Evolutionary conservation across 257 asterid species (phyloP), one percentile per base, ranked within the genome.

Genomic region (Linderniella brevidens): DNA sequence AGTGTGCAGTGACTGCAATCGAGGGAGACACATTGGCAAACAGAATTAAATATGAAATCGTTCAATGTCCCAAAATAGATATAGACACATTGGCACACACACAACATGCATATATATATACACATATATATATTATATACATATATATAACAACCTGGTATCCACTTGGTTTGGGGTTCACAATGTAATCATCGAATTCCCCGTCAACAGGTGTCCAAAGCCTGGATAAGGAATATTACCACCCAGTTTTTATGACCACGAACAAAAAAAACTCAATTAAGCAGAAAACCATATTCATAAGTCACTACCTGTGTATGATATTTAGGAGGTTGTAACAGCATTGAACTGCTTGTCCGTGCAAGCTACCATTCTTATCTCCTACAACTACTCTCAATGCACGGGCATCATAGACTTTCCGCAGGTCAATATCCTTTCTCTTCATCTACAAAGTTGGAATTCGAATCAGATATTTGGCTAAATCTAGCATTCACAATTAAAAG

Each of bases 161-260:
- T 68, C 97, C 97, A 69, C 97, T 88, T 53, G 79, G 86, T 76
- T 88, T 88, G 19, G 97, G 97, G 74, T 87, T 87, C 57, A 87
- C 85, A 52, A 87, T 76, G 70, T 87, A 87, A 61, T 87, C 97
- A 29, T 78, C 97, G 58, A 87, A 70, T 66, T 87, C 97, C 13
- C 97, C 97, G 50, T 80, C 92, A 40, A 87, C 78, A 25, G 95
- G 97, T 57, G 86, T 75, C 97, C 97, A 86, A 39, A 83, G 73
- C 64, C 97, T 87, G 71, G 56, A 46, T 7, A 56, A 14, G 56
- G 32, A 25, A 25, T 25, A 25, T 25, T 25, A 25, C 32, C 32
- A 25, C 6, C 32, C 32, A 25, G 32, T 11, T 39, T 3, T 39
- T 9, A 10, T 29, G 14, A 17, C 1, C 25, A 17, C 3, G 12